Evolutionary conservation across 2,329 filamentous ascomycete genomes (phyloP).

Genomic region (Sporothrix brasiliensis): DNA sequence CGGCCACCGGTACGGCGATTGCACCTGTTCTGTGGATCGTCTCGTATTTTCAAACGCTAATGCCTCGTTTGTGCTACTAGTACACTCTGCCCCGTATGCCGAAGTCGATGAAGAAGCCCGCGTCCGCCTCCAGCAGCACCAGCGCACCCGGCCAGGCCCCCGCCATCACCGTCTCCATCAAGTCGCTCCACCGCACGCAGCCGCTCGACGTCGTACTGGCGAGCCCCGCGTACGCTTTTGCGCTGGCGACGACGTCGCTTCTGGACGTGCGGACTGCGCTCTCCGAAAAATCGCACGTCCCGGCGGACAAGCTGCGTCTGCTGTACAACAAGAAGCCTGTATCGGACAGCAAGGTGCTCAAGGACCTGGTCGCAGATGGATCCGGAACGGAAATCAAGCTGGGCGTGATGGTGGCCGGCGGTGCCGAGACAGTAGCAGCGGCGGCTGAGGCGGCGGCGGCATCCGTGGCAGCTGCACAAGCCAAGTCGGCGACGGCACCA

Average conservation of each 20-base stretch:
- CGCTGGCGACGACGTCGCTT: conserved; percentile 68
- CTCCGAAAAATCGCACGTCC: conserved; percentile 62
- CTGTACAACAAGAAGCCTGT: conserved; percentile 87
- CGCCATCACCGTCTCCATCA: conserved; percentile 64
- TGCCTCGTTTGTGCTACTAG: conserved; percentile 46
- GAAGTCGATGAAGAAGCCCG: conserved; percentile 56
- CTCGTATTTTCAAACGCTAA: not conserved
- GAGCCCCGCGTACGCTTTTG: conserved; percentile 49
- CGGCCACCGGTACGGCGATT: conserved; percentile 66
- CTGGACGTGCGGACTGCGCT: conserved; percentile 77
- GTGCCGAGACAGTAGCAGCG: conserved; percentile 53
- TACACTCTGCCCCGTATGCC: conserved; percentile 73
- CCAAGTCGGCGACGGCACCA: conserved; percentile 45
- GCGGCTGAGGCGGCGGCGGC: conserved; percentile 35
- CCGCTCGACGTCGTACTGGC: conserved; percentile 65
- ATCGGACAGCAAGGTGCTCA: conserved; percentile 73
- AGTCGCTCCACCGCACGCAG: conserved; percentile 73
- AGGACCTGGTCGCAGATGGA: conserved; percentile 63
- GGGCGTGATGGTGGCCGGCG: conserved; percentile 84
- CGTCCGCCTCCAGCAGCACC: conserved; percentile 44
- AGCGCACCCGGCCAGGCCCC: conserved; percentile 57
- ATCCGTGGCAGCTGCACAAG: conserved; percentile 42
- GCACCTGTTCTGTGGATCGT: not conserved
- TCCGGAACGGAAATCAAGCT: conserved; percentile 63
- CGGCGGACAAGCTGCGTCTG: conserved; percentile 80